Base-by-base conservation (phyloP, 1,284 basidiomycete species). In the Fistulinella staudtii region DNA sequence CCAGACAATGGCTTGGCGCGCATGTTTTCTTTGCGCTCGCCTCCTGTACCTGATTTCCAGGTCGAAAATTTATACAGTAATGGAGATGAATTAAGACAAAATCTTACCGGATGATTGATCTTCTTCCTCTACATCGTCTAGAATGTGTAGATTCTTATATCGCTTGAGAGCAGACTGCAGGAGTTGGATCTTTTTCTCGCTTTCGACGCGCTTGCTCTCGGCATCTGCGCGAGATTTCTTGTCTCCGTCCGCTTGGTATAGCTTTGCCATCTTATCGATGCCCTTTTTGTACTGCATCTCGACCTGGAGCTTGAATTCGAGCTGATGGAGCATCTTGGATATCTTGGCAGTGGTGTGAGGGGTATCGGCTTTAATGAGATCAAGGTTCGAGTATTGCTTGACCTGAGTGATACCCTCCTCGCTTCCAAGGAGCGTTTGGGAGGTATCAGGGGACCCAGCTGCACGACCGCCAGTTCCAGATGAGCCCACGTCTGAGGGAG, bases 241-340 rank as follows among this genome's bases (percentile, higher is more conserved):
- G 71, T 99, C 95, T 39, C 94, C 94, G 58, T 98, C 95, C 8
- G 88, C 89, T 59, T 93, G 84, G 67, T 95, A 96, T 35, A 95
- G 73, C 63, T 85, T 89, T 28, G 89, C 90, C 94, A 99, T 99
- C 75, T 98, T 98, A 69, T 99, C 95, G 58, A 98, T 97, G 37
- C 96, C 96, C 61, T 86, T 81, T 74, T 96, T 96, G 76, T 98
- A 98, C 70, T 99, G 94, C 73, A 89, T 84, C 69, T 99, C 96
- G 55, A 99, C 91, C 68, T 95, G 92, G 41, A 98, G 85, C 73
- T 99, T 99, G 80, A 97, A 98, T 68, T 99, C 94, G 54, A 99
- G 85, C 69, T 98, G 94, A 68, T 98, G 93, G 46, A 99, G 81
- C 95, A 98, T 98, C 56, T 85, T 84, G 36, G 93, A 90, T 65